Conservation (phyloP, 148 eudicot genomes). For the Cornus kousa region DNA sequence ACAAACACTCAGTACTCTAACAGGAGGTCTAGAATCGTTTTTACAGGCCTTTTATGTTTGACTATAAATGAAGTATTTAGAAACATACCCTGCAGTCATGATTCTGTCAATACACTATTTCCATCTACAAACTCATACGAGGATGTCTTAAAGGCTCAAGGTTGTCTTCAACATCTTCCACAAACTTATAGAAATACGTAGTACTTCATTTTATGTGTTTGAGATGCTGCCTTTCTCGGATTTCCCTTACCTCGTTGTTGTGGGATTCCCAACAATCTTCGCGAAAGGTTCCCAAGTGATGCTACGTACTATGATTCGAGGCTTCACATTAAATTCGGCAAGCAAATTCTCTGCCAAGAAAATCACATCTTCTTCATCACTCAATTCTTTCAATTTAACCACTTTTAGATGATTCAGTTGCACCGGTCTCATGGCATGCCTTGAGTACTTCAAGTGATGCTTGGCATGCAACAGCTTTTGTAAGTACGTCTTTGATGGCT, state of each 20-base stretch:
- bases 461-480: not conserved
- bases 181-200: not conserved
- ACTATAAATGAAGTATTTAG: too few species aligned
- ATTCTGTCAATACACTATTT: too few species aligned
- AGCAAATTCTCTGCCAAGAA: conserved; percentile 1
- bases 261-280: not conserved
- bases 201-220: not conserved
- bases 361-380: conserved; percentile 12
- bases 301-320: not conserved
- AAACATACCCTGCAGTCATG: too few species aligned
- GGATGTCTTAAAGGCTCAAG: not conserved
- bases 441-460: not conserved
- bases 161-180: conserved; percentile 13
- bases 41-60: too few species aligned
- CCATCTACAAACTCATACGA: not conserved
- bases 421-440: not conserved
- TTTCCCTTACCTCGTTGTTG: too few species aligned
- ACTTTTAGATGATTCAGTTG: not conserved
- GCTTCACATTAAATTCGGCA: not conserved
- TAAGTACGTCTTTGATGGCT: too few species aligned
- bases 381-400: conserved; percentile 19
- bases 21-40: too few species aligned
- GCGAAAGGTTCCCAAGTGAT: not conserved
- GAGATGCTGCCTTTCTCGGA: too few species aligned
- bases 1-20: too few species aligned